A percentile compares a stretch with the other conserved stretches of the same genome.
phyloP scores from a whole-genome alignment of 208 protist species.

The Trypanosoma brucei region DNA sequence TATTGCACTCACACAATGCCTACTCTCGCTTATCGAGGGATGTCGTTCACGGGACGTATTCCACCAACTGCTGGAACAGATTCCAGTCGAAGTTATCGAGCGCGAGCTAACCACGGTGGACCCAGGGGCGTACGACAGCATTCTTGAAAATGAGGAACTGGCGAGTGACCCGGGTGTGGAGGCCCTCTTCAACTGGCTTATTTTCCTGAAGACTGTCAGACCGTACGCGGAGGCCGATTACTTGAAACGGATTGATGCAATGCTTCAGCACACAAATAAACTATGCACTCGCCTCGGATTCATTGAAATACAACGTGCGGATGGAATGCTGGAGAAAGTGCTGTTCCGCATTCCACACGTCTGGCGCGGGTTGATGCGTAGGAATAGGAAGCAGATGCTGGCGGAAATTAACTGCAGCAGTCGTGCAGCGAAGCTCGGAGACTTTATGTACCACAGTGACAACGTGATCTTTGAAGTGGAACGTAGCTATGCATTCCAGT shows the following conservation, averaged over 20 bases:
- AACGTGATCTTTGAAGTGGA: constrained; percentile 85
- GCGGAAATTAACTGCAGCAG: constrained; percentile 74
- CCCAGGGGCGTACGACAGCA: constrained; percentile 26
- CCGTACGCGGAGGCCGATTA: constrained; percentile 40
- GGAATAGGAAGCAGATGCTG: constrained; percentile 62
- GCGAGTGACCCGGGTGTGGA: constrained; percentile 43
- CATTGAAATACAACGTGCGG: constrained; percentile 70
- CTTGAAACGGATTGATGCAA: constrained; percentile 35
- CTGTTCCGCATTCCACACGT: constrained; percentile 83
- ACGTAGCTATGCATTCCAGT: constrained; percentile 44
- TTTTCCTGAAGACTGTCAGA: constrained; percentile 49
- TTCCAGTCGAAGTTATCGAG: constrained; percentile 47
- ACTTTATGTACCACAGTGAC: constrained; percentile 76
- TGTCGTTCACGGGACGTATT: constrained; percentile 45
- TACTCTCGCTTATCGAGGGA: constrained; percentile 73
- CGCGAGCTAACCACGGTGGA: constrained; percentile 35
- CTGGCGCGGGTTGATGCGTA: constrained; percentile 53
- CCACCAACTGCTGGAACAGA: constrained; percentile 44
- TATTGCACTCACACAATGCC: constrained; percentile 39
- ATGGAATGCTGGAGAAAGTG: constrained; percentile 63
- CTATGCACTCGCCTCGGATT: constrained; percentile 48
- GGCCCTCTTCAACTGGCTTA: constrained; percentile 78
- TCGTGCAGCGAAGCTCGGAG: constrained; percentile 65
- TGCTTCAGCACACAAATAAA: constrained; percentile 32
- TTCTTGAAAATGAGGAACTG: constrained; percentile 32